phyloP scores from a whole-genome alignment of 768 basidiomycete species.

The Kwoniella sp. region DNA sequence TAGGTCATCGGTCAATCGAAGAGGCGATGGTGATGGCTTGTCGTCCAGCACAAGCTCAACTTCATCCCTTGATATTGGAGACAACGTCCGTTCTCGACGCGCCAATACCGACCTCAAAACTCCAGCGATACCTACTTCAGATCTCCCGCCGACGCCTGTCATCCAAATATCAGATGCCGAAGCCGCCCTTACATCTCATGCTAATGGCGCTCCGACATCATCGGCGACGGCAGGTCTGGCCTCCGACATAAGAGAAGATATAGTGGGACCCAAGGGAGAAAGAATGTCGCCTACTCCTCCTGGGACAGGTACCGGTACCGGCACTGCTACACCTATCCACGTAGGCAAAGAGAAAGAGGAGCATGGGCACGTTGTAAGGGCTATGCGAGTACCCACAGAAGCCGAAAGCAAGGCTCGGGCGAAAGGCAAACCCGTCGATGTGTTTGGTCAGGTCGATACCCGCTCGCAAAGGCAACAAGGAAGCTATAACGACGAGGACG shows the following conservation, averaged over 20 bases:
- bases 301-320: not conserved
- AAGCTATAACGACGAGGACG: not conserved
- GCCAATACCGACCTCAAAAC: constrained; percentile 25
- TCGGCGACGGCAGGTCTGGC: not conserved
- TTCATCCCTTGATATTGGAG: constrained; percentile 10
- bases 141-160: constrained; percentile 38
- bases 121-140: constrained; percentile 23
- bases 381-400: constrained; percentile 22
- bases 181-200: not conserved
- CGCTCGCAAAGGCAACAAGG: not conserved
- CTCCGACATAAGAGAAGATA: not conserved
- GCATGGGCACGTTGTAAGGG: constrained; percentile 19
- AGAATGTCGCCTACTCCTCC: constrained; percentile 11
- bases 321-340: not conserved
- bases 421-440: constrained; percentile 12
- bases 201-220: not conserved
- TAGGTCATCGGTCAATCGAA: not conserved
- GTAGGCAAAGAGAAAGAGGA: constrained; percentile 16
- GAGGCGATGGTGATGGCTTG: constrained; percentile 2
- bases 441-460: constrained; percentile 21
- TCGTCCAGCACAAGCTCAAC: constrained; percentile 21
- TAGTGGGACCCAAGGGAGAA: constrained; percentile 14
- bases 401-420: not conserved
- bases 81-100: not conserved
- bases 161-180: constrained; percentile 38